Conservation (phyloP, 352 stramenopile genomes). For the Phytophthora sojae region DNA sequence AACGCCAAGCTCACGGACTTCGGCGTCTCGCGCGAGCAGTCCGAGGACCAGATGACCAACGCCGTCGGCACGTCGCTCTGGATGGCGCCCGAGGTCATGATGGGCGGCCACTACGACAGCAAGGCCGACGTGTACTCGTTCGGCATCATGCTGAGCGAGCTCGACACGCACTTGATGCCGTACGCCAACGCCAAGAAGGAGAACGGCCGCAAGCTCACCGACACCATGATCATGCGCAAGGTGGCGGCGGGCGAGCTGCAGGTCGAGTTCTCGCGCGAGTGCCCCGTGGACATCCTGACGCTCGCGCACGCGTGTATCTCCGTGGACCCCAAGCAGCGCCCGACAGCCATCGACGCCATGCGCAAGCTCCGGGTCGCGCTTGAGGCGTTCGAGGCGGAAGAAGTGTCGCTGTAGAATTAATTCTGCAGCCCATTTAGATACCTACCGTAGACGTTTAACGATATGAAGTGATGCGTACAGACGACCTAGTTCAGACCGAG, state of each 20-base stretch:
- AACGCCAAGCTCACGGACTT: constrained; percentile 73
- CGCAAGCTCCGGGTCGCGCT: constrained; percentile 44
- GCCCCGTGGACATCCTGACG: constrained; percentile 28
- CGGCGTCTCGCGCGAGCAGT: constrained; percentile 50
- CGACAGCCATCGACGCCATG: constrained; percentile 44
- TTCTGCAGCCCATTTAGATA: constrained; percentile 8
- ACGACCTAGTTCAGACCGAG: constrained; percentile 1
- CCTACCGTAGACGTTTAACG: constrained; percentile 36
- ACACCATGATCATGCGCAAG: constrained; percentile 53
- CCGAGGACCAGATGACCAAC: constrained; percentile 52
- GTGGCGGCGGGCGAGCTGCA: constrained; percentile 39
- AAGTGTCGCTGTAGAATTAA: constrained; percentile 39
- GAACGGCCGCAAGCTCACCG: constrained; percentile 40
- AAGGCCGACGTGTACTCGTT: constrained; percentile 64
- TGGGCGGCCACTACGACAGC: constrained; percentile 49
- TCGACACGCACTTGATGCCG: constrained; percentile 55
- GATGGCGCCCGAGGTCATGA: constrained; percentile 67
- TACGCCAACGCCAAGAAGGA: constrained; percentile 47
- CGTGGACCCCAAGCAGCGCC: constrained; percentile 41
- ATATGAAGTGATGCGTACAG: constrained; percentile 32
- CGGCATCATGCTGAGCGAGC: constrained; percentile 55
- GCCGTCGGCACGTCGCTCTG: constrained; percentile 60
- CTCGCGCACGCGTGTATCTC: constrained; percentile 47
- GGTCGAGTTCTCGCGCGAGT: constrained; percentile 48
- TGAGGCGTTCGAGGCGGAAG: constrained; percentile 34